These are phyloP conservation scores for Gnomoniopsis smithogilvyi DNA, from an alignment of 2,329 filamentous ascomycete species.

Conservation along the genomic window DNA sequence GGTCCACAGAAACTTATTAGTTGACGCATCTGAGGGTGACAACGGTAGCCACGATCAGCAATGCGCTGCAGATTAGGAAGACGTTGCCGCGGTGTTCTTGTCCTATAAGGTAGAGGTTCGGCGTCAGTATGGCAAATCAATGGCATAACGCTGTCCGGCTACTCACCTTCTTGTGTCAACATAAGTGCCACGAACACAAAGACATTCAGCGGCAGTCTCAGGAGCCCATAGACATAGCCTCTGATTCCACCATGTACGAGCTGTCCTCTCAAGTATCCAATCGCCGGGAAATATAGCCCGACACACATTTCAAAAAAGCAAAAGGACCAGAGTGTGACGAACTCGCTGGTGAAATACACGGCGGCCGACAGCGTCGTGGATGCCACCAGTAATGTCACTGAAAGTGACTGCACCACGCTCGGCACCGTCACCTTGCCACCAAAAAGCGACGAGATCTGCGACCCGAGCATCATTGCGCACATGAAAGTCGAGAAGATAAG, in stretches of 20 bases:
- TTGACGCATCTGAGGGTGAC: background rate
- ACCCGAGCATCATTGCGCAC: slow-evolving; percentile 56
- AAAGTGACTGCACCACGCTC: slow-evolving; percentile 17
- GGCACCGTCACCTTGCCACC: background rate
- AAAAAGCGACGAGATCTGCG: slow-evolving; percentile 26
- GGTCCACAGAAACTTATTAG: background rate
- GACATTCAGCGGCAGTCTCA: slow-evolving; percentile 55
- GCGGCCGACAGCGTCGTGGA: slow-evolving; percentile 37
- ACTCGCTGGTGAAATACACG: slow-evolving; percentile 37
- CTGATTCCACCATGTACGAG: slow-evolving; percentile 51
- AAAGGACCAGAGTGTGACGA: slow-evolving; percentile 51
- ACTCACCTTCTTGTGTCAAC: slow-evolving; percentile 40
- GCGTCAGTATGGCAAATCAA: background rate
- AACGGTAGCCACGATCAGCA: slow-evolving; percentile 8
- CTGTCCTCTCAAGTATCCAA: slow-evolving; percentile 51
- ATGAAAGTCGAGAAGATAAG: slow-evolving; percentile 56
- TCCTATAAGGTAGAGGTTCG: slow-evolving; percentile 17
- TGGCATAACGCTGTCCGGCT: background rate
- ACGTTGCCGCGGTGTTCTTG: slow-evolving; percentile 28
- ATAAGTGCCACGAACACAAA: slow-evolving; percentile 47
- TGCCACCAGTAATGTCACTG: slow-evolving; percentile 26
- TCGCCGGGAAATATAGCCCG: slow-evolving; percentile 55
- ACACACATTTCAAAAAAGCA: slow-evolving; percentile 56
- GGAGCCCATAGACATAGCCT: slow-evolving; percentile 52
- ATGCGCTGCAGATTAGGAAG: slow-evolving; percentile 21